Evolutionary conservation across 1,139 yeast genomes (phyloP).

Genomic region (Suhomyces guaymorum): DNA sequence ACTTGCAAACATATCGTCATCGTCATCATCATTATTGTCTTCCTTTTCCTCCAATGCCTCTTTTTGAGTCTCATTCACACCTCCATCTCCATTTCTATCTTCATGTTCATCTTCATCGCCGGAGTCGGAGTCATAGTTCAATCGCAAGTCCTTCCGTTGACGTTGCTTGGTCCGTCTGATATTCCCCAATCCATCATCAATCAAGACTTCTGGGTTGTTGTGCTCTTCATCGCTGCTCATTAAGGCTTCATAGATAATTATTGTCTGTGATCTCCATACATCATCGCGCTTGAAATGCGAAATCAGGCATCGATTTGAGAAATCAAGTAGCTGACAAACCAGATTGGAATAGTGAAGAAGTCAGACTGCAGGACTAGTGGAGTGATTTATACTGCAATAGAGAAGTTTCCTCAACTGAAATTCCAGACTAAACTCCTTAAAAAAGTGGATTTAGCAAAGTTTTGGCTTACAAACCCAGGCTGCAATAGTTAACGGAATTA

Average conservation of each 20-base stretch:
- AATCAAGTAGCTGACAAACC: no score
- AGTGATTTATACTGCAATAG: no score
- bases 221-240: slow-evolving; percentile 7
- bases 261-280: not conserved
- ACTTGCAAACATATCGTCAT: slow-evolving; percentile 44
- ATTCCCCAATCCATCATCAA: slow-evolving; percentile 29
- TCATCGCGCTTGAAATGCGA: no score
- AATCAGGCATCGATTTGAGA: no score
- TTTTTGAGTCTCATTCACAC: not conserved
- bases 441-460: no score
- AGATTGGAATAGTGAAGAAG: no score
- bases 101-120: slow-evolving; percentile 17
- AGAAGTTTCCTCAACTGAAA: no score
- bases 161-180: slow-evolving; percentile 23
- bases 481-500: no score
- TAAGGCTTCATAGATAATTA: not conserved
- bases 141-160: slow-evolving; percentile 22
- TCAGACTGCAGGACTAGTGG: no score
- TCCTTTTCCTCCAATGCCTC: slow-evolving; percentile 10
- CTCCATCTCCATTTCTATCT: slow-evolving; percentile 15
- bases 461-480: no score
- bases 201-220: slow-evolving; percentile 5
- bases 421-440: no score
- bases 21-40: slow-evolving; percentile 19
- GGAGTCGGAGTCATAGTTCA: slow-evolving; percentile 40